Evolutionary conservation across 225 moss, liverwort and hornwort species (phyloP), one percentile per base, ranked within the genome.

Genomic region (Antitrichia curtipendula): DNA sequence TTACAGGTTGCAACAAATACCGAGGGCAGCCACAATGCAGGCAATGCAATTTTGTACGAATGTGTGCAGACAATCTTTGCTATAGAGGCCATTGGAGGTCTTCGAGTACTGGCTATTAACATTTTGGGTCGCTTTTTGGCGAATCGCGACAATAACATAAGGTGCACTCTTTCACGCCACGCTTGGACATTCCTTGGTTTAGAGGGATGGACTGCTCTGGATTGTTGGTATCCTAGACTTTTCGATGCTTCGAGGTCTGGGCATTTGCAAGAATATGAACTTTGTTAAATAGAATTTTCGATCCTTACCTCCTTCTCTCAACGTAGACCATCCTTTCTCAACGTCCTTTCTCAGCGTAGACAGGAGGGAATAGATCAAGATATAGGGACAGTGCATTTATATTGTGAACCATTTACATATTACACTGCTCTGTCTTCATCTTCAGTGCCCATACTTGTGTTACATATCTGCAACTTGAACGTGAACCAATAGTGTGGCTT

Each of bases 51-150:
- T 85, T 91, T 98, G 57, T 98, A 98, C 88, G 98, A 98, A 90
- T 98, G 98, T 89, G 98, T 98, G 66, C 93, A 96, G 83, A 97
- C 98, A 50, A 98, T 98, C 84, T 97, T 98, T 92, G 98, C 95
- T 75, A 97, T 98, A 88, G 98, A 98, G 90, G 96, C 95, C 45
- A 97, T 97, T 89, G 97, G 96, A 62, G 98, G 98, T 73, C 93
- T 98, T 77, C 95, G 98, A 24, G 96, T 97, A 47, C 89, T 98
- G 82, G 98, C 97, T 77, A 92, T 98, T 83, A 98, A 98, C 85
- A 98, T 98, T 91, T 89, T 98, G 91, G 98, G 98, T 49, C 92
- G 97, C 82, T 97, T 98, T 90, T 91, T 98, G 85, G 96, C 98
- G 45, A 96, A 96, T 87, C 95, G 94, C 85, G 97, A 98, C 86